Evolutionary conservation across 345 rosid genomes (phyloP), one percentile per base, ranked within the genome.

Genomic region (Isatis tinctoria): DNA sequence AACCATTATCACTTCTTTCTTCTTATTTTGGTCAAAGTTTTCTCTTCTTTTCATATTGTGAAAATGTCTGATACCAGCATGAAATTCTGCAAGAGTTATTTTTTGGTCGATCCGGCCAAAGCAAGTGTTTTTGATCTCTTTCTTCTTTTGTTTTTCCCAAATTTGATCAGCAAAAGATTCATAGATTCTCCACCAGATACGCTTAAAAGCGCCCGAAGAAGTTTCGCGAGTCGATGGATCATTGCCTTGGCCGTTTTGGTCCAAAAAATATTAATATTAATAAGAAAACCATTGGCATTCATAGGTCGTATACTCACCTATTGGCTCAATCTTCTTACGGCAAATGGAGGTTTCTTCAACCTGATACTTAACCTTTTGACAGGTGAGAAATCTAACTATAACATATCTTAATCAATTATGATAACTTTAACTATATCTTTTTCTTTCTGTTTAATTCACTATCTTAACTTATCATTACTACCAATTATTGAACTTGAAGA

Each of bases 101-200:
- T 84, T 24, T 18, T 60, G 16, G 70, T 87, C 8, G 77, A 80
- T 65, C 85, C 88, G 1, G 47, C 65, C 27, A 81, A 86, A 62
- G 86, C 86, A 28, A 78, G 82, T 54, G 35, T 73, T 26, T 1
- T 77, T 32, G 86, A 87, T 72, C 75, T 83, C 8, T 4, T 73
- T 33, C 59, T 65, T 27, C 81, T 87, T 65, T 56, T 85, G 67
- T 74, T 81, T 30, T 69, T 76, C 36, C 45, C 78, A 0, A 74
- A 68, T 59, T 26, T 62, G 22, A 33, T 59, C 10, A 62, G 32
- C 14, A 24, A 53, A 69, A 63, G 43, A 26, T 69, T 76, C 65
- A 61, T 76, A 45, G 75, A 69, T 26, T 69, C 70, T 69, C 58
- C 79, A 16, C 70, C 65, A 8, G 75, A 76, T 14, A 69, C 75